phyloP scores from a whole-genome alignment of 2,329 filamentous ascomycete genomes.

The Aspergillus fructus region DNA sequence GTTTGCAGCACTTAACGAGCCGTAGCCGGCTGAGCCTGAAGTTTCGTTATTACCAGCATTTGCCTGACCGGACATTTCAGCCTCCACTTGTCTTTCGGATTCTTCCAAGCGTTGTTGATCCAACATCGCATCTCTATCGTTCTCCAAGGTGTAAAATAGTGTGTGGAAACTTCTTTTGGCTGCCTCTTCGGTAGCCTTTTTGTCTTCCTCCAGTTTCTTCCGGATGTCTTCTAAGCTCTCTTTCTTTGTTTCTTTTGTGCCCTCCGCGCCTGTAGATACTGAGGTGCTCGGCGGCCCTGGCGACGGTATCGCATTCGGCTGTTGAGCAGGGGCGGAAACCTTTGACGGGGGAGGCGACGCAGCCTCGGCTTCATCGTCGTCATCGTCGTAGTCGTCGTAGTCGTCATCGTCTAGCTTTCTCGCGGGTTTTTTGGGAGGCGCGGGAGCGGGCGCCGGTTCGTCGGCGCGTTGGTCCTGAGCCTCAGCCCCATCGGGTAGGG shows the following conservation, averaged over 20 bases:
- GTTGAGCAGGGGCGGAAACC: conserved; percentile 53
- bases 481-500: conserved; percentile 43
- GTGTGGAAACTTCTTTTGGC: conserved; percentile 90
- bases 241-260: conserved; percentile 55
- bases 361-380: conserved; percentile 53
- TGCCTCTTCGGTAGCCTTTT: conserved; percentile 84
- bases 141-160: conserved; percentile 91
- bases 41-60: conserved; percentile 56
- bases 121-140: conserved; percentile 92
- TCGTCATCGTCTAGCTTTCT: conserved; percentile 78
- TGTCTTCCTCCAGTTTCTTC: conserved; percentile 88
- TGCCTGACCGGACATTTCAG: conserved; percentile 74
- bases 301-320: conserved; percentile 62
- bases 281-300: conserved; percentile 68
- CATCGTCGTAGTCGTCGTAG: conserved; percentile 66
- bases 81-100: conserved; percentile 92
- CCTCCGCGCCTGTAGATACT: conserved; percentile 62
- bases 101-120: conserved; percentile 97
- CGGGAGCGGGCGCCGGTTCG: conserved; percentile 47
- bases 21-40: conserved; percentile 66
- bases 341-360: conserved; percentile 55
- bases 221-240: conserved; percentile 82
- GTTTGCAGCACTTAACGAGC: conserved; percentile 89
- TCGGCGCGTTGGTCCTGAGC: conserved; percentile 47
- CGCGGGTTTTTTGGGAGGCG: conserved; percentile 56